Percentiles rank a stretch among this genome's conserved stretches.
These are phyloP conservation scores for Vanderwaltozyma yarrowii DNA, from an alignment of 805 yeast genomes.

Conservation along the genomic window DNA sequence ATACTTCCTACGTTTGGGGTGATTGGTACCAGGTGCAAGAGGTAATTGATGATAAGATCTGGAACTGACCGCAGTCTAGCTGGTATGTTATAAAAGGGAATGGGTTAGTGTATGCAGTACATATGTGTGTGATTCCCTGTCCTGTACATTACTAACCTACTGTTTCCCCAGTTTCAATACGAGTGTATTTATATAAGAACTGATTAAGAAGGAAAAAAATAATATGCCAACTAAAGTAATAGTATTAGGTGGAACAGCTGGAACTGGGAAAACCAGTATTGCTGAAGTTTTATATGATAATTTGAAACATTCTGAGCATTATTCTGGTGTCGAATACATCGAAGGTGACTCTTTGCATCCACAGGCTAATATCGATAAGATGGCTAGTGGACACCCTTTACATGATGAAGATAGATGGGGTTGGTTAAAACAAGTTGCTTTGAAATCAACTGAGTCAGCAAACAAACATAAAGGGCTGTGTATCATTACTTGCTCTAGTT, in stretches of 20 bases:
- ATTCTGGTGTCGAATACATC: conserved; percentile 31
- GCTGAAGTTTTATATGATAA: conserved; percentile 41
- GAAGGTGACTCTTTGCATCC: conserved; percentile 89
- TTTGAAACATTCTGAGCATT: conserved; percentile 26
- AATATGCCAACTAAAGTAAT: conserved; percentile 27
- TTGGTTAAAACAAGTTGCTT: conserved; percentile 58
- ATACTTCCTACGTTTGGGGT: too few species aligned
- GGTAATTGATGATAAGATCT: too few species aligned
- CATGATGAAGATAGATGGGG: conserved; percentile 88
- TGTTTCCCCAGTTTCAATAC: too few species aligned
- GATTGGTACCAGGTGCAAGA: too few species aligned
- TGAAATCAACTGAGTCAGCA: conserved; percentile 33
- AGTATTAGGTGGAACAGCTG: conserved; percentile 91
- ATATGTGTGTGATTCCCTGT: too few species aligned
- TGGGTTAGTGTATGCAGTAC: too few species aligned
- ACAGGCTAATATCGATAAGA: conserved; percentile 60
- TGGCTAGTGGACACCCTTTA: conserved; percentile 72
- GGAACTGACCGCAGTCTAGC: too few species aligned
- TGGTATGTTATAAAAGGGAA: too few species aligned
- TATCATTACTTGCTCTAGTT: conserved; percentile 76
- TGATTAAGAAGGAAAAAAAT: too few species aligned
- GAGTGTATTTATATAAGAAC: too few species aligned
- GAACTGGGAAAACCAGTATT: conserved; percentile 86
- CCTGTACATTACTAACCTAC: too few species aligned
- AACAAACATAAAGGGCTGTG: conserved; percentile 22